Evolutionary conservation across 2,329 filamentous ascomycete genomes (phyloP).

Genomic region (Paraphoma chrysanthemicola): DNA sequence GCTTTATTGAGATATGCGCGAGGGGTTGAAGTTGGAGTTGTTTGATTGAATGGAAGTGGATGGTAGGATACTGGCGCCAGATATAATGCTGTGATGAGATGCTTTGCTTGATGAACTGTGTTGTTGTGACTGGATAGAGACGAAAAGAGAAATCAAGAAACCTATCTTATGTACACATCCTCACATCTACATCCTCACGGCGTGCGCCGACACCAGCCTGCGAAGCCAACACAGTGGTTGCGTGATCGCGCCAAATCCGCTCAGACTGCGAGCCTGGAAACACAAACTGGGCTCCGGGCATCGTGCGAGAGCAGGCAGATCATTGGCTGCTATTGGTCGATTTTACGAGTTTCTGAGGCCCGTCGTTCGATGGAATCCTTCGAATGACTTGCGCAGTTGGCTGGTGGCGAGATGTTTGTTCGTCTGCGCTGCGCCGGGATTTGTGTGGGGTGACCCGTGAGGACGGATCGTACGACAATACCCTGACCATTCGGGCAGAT

Average conservation of each 20-base stretch:
- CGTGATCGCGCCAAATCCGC: constrained; percentile 1
- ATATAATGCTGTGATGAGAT: not conserved
- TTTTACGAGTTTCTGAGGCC: not conserved
- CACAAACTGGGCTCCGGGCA: constrained; percentile 9
- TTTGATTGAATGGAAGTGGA: not conserved
- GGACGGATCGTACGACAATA: constrained; percentile 22
- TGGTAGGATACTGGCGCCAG: not conserved
- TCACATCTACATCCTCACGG: not conserved
- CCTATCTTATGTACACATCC: constrained; percentile 10
- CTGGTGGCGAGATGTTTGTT: constrained; percentile 31
- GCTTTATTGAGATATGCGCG: not conserved
- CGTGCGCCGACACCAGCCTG: not conserved
- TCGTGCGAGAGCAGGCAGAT: constrained; percentile 10
- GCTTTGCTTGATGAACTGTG: not conserved
- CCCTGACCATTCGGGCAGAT: constrained; percentile 5
- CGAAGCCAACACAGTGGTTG: constrained; percentile 5
- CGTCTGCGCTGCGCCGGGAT: constrained; percentile 11
- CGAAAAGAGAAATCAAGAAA: constrained; percentile 6
- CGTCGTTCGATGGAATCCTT: constrained; percentile 22
- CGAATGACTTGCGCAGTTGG: constrained; percentile 1
- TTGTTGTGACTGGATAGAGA: constrained; percentile 9
- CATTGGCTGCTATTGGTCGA: constrained; percentile 11
- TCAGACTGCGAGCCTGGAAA: not conserved
- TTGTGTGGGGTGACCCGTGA: constrained; percentile 14
- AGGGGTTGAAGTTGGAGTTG: not conserved